Evolutionary conservation across 2,329 filamentous ascomycete genomes (phyloP), one percentile per base, ranked within the genome.

Genomic region (Tolypocladium guangdongense): DNA sequence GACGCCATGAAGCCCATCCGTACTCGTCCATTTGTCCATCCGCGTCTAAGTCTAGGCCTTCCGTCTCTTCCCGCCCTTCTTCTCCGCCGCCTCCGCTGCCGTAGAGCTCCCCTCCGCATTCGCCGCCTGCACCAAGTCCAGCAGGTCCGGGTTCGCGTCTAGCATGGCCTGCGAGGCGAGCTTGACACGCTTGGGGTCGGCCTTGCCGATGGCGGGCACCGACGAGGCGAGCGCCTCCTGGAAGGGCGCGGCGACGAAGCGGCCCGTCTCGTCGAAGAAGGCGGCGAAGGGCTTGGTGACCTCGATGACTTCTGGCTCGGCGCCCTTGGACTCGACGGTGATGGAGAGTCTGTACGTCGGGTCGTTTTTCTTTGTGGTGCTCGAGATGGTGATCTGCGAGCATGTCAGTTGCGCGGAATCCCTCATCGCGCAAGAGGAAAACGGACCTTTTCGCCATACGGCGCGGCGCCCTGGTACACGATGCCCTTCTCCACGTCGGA

Each of bases 311-410:
- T 76, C 64, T 41, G 68, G 59, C 51, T 68, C 65, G 55, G 66
- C 67, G 38, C 65, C 63, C 55, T 70, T 72, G 50, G 61, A 49
- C 37, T 73, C 74, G 52, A 82, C 71, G 48, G 75, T 78, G 51
- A 96, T 77, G 45, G 78, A 82, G 56, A 96, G 73, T 64, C 87
- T 80, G 75, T 99, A 99, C 46, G 83, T 79, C 1, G 90, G 89
- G 39, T 85, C 80, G 70, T 91, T 82, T 68, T 96, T 96, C 64
- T 87, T 85, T 1, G 82, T 83, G 1, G 78, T 81, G 39, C 84
- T 88, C 2, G 80, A 76, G 60, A 97, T 84, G 18, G 81, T 80
- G 65, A 96, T 79, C 86, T 93, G 58, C 20, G 32, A 7, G 7
- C 4, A 52, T 20, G 45, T 36, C 46, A 47, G 51, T 41, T 6